Conservation (phyloP, 2,329 filamentous ascomycete genomes). For the Cercospora berteroae region DNA sequence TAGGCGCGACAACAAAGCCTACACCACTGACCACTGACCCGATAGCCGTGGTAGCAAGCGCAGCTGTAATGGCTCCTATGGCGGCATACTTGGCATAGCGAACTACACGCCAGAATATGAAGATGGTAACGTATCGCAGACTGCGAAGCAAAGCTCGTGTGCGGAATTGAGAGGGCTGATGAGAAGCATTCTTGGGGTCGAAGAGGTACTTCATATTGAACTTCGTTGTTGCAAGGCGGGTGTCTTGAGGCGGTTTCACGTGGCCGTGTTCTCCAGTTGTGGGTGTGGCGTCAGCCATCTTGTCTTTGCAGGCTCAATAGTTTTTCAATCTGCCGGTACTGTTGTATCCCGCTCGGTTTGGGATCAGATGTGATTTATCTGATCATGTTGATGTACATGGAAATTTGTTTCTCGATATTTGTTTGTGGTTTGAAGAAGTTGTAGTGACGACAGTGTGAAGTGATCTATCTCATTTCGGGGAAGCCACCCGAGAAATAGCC, state of each 20-base stretch:
- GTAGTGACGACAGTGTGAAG: not conserved
- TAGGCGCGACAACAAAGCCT: constrained; percentile 45
- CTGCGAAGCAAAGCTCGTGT: constrained; percentile 43
- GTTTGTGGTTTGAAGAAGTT: not conserved
- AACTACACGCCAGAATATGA: constrained; percentile 45
- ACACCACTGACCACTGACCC: constrained; percentile 41
- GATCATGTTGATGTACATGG: not conserved
- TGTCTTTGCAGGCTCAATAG: not conserved
- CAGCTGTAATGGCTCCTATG: constrained; percentile 35
- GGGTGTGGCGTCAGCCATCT: not conserved
- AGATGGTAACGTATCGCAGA: constrained; percentile 41
- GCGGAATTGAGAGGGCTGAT: constrained; percentile 37
- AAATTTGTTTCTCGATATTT: not conserved
- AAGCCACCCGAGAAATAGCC: not conserved
- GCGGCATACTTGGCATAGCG: constrained; percentile 47
- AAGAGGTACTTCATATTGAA: constrained; percentile 18
- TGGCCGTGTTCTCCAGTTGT: not conserved
- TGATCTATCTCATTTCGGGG: not conserved
- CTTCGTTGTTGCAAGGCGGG: not conserved
- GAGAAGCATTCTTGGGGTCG: constrained; percentile 8
- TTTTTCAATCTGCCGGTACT: not conserved
- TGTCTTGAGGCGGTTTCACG: not conserved
- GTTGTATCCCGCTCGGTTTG: not conserved
- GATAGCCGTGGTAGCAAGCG: constrained; percentile 40
- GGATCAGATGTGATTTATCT: not conserved